These are phyloP conservation scores for Calamus simplicifolius DNA, from an alignment of 176 grass and related monocot genomes.

Conservation along the genomic window DNA sequence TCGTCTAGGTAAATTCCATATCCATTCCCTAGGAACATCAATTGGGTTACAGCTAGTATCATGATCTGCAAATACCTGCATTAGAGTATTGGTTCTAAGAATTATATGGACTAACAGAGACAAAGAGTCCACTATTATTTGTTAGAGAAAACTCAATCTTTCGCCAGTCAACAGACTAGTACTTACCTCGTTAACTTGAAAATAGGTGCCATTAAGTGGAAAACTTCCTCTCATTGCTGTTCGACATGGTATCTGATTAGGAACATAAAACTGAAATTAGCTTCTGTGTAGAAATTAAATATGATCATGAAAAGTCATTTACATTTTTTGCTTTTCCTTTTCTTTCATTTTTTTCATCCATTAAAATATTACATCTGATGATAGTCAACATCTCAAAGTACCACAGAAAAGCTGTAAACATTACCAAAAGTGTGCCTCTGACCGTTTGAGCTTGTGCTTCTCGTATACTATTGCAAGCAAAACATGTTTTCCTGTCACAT, in stretches of 20 bases:
- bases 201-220: conserved; percentile 81
- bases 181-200: conserved; percentile 76
- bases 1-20: conserved; percentile 72
- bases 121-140: neutral
- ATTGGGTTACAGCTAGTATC: conserved; percentile 50
- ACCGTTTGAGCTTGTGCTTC: conserved; percentile 66
- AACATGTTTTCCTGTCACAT: conserved; percentile 44
- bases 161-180: neutral
- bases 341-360: no score
- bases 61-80: conserved; percentile 82
- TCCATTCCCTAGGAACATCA: conserved; percentile 53
- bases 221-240: conserved; percentile 89
- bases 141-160: neutral
- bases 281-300: no score
- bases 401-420: no score
- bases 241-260: conserved; percentile 58
- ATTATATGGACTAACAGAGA: neutral
- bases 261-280: no score
- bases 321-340: no score
- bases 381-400: no score
- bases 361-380: no score
- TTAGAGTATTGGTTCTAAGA: conserved; percentile 5
- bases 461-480: conserved; percentile 28
- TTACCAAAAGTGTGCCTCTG: conserved; percentile 82
- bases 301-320: no score